phyloP scores from a whole-genome alignment of 805 yeast genomes.

The Ogataea trehaloabstinens region DNA sequence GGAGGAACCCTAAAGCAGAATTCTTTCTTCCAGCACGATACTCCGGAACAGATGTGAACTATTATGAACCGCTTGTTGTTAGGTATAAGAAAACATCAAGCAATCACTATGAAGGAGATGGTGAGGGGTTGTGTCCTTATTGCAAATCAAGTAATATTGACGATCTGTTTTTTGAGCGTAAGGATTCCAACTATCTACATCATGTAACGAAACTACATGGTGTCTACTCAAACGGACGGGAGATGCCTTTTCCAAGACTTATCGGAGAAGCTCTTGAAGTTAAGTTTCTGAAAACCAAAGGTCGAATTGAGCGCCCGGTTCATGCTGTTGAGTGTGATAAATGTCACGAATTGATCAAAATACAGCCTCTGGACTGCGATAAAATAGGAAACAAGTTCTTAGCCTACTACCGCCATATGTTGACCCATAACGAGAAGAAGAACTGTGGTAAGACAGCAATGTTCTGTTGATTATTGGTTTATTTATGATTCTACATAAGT shows the following conservation, averaged over 20 bases:
- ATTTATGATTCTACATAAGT: too few species aligned
- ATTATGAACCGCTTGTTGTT: constrained; percentile 24
- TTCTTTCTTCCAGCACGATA: constrained; percentile 14
- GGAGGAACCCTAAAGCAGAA: constrained; percentile 15
- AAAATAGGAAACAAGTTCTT: constrained; percentile 23
- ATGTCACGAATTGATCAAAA: constrained; percentile 21
- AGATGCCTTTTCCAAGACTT: constrained; percentile 26
- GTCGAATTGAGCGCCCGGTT: constrained; percentile 13
- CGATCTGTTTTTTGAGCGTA: constrained; percentile 23
- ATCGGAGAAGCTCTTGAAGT: constrained; percentile 22
- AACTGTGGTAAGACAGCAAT: constrained; percentile 15
- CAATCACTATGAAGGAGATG: constrained; percentile 16
- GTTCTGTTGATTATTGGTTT: not conserved
- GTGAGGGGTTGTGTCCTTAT: constrained; percentile 32
- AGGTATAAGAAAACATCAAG: constrained; percentile 14
- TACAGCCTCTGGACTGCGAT: constrained; percentile 17
- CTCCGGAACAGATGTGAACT: constrained; percentile 17
- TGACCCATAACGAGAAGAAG: constrained; percentile 26
- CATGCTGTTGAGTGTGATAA: constrained; percentile 25
- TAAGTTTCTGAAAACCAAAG: constrained; percentile 16
- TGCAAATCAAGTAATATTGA: constrained; percentile 19
- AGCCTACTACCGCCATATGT: constrained; percentile 29
- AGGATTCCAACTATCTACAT: constrained; percentile 29
- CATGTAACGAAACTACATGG: constrained; percentile 34
- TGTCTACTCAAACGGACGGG: constrained; percentile 30